Evolutionary conservation across 768 basidiomycete genomes (phyloP).

Genomic region (Epithele typhae): DNA sequence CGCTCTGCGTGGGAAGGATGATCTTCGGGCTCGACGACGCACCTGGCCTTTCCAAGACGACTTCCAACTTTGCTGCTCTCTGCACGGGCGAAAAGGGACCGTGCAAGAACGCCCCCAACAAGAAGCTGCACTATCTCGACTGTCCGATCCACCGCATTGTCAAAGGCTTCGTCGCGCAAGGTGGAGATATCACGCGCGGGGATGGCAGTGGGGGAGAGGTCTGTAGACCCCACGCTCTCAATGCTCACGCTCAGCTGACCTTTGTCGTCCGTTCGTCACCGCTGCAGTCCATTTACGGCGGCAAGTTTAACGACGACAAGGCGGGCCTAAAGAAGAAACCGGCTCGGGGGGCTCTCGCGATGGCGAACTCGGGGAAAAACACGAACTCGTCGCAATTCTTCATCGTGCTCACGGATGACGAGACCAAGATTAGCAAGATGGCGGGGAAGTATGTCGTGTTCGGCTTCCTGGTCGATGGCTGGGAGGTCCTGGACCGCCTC

Average conservation of each 20-base stretch:
- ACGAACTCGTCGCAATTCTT: conserved; percentile 50
- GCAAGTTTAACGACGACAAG: conserved; percentile 48
- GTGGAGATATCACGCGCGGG: conserved; percentile 48
- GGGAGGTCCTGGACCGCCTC: conserved; percentile 31
- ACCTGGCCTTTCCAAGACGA: conserved; percentile 41
- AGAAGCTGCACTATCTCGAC: conserved; percentile 39
- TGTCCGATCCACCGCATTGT: conserved; percentile 44
- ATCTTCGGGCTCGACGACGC: conserved; percentile 36
- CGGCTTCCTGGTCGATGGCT: conserved; percentile 32
- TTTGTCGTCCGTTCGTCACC: conserved; percentile 4
- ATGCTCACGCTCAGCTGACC: background rate
- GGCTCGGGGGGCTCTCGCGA: conserved; percentile 41
- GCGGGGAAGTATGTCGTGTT: conserved; percentile 48
- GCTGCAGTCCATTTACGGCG: conserved; percentile 40
- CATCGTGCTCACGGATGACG: conserved; percentile 40
- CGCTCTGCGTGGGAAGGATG: conserved; percentile 38
- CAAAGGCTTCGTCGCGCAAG: conserved; percentile 46
- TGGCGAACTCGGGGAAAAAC: conserved; percentile 50
- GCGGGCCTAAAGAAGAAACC: conserved; percentile 41
- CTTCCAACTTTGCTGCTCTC: conserved; percentile 44
- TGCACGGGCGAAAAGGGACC: conserved; percentile 41
- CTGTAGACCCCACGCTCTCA: conserved; percentile 13
- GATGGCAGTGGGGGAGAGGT: conserved; percentile 56
- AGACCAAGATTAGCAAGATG: conserved; percentile 38
- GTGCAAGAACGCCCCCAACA: conserved; percentile 44